Evolutionary conservation across 371 early-diverging fungal species (phyloP), one percentile per base, ranked within the genome.

Genomic region (Apophysomyces sp.): DNA sequence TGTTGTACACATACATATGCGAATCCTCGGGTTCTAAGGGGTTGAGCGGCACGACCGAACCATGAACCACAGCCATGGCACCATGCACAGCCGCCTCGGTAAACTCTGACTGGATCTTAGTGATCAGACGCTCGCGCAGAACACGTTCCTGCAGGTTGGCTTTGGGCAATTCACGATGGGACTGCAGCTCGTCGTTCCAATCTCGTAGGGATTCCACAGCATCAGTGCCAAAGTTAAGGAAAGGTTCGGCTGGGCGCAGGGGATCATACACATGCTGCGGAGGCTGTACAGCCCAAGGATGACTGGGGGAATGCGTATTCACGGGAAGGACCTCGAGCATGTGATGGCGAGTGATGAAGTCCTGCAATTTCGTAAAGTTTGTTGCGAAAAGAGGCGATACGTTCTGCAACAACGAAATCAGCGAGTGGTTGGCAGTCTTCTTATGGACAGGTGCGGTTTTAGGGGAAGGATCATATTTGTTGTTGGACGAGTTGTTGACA

Each of bases 181-280:
- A 84, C 74, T 96, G 96, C 36, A 95, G 67, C 68, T 98, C 97
- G 58, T 98, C 97, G 78, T 98, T 97, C 97, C 97, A 98, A 72
- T 98, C 97, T 41, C 94, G 89, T 58, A 93, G 61, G 9, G 88
- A 83, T 59, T 90, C 94, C 1, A 87, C 86, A 3, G 87, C 83
- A 56, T 93, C 93, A 5, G 84, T 66, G 5, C 89, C 86, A 52
- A 83, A 81, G 61, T 78, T 74, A 28, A 95, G 74, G 39, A 85
- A 77, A 21, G 83, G 68, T 61, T 93, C 94, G 26, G 90, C 71
- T 24, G 86, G 81, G 28, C 92, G 87, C 24, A 88, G 77, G 32
- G 85, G 71, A 61, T 92, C 93, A 29, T 80, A 84, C 11, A 73
- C 70, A 61, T 86, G 88, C 24, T 77, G 70, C 9, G 79, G 73